Evolutionary conservation across 768 basidiomycete genomes (phyloP).

Genomic region (Favolaschia claudopus): DNA sequence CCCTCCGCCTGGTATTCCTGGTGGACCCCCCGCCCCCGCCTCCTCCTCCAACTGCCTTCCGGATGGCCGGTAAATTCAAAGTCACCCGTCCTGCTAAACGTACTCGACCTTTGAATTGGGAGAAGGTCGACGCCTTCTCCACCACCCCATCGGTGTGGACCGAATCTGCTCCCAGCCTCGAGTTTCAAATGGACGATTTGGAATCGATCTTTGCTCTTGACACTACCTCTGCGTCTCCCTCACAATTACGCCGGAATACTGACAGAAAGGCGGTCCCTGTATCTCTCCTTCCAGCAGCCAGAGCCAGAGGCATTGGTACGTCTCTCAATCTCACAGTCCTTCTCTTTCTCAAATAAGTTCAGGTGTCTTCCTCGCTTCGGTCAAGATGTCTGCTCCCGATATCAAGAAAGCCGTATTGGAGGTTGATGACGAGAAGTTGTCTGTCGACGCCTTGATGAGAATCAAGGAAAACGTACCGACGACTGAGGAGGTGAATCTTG

Average conservation of each 20-base stretch:
- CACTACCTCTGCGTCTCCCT: conserved; percentile 47
- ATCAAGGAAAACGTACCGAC: conserved; percentile 82
- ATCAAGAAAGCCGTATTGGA: conserved; percentile 78
- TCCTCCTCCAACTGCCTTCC: conserved; percentile 40
- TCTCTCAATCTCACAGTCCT: neutral
- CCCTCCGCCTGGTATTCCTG: conserved; percentile 20
- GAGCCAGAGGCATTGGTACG: conserved; percentile 86
- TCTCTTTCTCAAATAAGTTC: neutral
- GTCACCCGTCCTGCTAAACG: conserved; percentile 58
- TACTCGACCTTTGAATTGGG: conserved; percentile 92
- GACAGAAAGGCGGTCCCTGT: conserved; percentile 68
- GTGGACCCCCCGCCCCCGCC: conserved; percentile 35
- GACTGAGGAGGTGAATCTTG: conserved; percentile 70
- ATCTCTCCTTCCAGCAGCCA: conserved; percentile 78
- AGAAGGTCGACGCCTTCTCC: conserved; percentile 62
- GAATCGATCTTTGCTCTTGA: conserved; percentile 77
- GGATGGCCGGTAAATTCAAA: conserved; percentile 40
- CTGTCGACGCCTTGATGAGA: conserved; percentile 78
- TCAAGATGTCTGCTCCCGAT: conserved; percentile 68
- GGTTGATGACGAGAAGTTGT: conserved; percentile 71
- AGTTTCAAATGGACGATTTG: conserved; percentile 73
- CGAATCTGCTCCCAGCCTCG: conserved; percentile 50
- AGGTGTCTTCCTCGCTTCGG: conserved; percentile 87
- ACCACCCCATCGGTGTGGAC: conserved; percentile 73
- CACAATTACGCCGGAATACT: conserved; percentile 47